Conservation (phyloP, 179 eudicot species). For the Beta lomatogona region DNA sequence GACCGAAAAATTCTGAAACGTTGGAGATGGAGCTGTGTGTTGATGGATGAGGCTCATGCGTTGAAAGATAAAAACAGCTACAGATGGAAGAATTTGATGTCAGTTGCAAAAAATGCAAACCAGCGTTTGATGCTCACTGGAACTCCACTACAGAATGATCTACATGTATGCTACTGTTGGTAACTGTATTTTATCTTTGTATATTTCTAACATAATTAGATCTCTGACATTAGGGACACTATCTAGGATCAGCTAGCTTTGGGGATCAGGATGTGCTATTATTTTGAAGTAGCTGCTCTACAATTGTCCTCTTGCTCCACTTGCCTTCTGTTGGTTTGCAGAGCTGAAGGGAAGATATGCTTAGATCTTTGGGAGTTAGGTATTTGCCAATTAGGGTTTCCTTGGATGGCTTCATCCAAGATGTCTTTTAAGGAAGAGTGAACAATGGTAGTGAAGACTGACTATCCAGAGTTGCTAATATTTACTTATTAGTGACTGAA, state of each 20-base stretch:
- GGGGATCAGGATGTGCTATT: not conserved
- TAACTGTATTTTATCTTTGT: not conserved
- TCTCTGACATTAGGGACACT: not conserved
- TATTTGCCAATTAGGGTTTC: not conserved
- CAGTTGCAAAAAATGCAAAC: constrained; percentile 83
- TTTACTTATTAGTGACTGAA: not conserved
- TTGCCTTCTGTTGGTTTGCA: not conserved
- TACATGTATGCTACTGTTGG: constrained; percentile 65
- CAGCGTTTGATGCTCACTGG: constrained; percentile 99
- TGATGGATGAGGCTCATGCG: constrained; percentile 99
- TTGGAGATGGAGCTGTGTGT: constrained; percentile 90
- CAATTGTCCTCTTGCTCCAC: not conserved
- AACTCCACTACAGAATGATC: constrained; percentile 92
- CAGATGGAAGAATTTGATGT: constrained; percentile 96
- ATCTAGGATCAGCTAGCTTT: not conserved
- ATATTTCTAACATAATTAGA: not conserved
- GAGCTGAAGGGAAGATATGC: not conserved
- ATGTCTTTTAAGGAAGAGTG: not conserved
- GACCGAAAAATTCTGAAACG: constrained; percentile 85
- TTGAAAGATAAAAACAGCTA: constrained; percentile 90
- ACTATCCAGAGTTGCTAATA: not conserved
- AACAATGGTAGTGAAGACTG: not conserved
- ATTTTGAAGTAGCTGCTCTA: not conserved
- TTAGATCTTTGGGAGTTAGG: not conserved
- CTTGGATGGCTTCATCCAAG: not conserved